Evolutionary conservation across 2,329 filamentous ascomycete genomes (phyloP).

Genomic region (Coniella vitis): DNA sequence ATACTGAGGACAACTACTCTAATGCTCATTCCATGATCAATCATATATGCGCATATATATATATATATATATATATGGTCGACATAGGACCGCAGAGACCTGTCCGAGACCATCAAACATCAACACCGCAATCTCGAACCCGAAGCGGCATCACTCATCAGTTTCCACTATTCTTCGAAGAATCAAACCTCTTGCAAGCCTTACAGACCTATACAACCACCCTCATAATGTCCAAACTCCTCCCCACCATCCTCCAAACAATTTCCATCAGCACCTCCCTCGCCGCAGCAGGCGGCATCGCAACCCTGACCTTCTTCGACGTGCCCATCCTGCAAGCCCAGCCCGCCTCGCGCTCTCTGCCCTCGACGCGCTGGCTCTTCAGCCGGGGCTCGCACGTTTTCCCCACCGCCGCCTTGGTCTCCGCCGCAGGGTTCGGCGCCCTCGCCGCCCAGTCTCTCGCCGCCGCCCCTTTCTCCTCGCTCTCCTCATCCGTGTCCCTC

Average conservation of each 20-base stretch:
- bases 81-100: too few relatives aligned
- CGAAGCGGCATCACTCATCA: too few relatives aligned
- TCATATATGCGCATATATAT: too few relatives aligned
- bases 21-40: too few relatives aligned
- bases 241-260: conserved; percentile 16
- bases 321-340: conserved; percentile 26
- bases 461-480: too few relatives aligned
- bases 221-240: background rate
- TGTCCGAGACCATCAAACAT: too few relatives aligned
- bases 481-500: background rate
- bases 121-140: too few relatives aligned
- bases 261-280: conserved; percentile 26
- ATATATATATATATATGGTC: too few relatives aligned
- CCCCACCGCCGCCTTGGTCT: conserved; percentile 23
- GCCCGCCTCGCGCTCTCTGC: conserved; percentile 29
- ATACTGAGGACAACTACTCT: too few relatives aligned
- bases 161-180: too few relatives aligned
- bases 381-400: conserved; percentile 30
- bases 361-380: conserved; percentile 29
- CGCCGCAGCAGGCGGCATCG: conserved; percentile 27
- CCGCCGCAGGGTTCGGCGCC: conserved; percentile 23
- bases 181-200: background rate
- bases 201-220: background rate
- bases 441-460: conserved; percentile 19
- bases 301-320: conserved; percentile 27